Conservation (phyloP, 2,329 filamentous ascomycete genomes). For the Phaeosphaeria sp. region DNA sequence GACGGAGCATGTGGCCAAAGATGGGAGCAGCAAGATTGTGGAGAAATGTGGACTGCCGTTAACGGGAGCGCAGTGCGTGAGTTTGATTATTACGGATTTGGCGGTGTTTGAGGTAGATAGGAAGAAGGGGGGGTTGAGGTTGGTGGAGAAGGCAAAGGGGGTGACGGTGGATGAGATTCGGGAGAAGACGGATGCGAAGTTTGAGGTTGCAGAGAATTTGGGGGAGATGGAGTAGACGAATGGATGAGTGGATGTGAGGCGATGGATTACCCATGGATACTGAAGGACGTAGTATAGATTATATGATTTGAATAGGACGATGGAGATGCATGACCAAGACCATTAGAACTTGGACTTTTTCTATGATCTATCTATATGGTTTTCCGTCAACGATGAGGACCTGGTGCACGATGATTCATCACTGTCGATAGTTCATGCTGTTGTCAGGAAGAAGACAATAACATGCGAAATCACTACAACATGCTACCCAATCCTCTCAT, state of each 20-base stretch:
- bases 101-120: conserved; percentile 69
- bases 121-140: conserved; percentile 69
- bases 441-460: too few species aligned
- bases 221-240: conserved; percentile 69
- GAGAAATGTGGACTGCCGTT: conserved; percentile 61
- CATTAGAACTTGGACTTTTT: too few species aligned
- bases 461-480: too few species aligned
- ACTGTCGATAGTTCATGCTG: too few species aligned
- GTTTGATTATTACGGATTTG: conserved; percentile 49
- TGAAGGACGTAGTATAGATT: too few species aligned
- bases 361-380: too few species aligned
- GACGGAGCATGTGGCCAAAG: conserved; percentile 94
- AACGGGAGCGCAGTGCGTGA: conserved; percentile 46
- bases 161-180: conserved; percentile 87
- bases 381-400: too few species aligned
- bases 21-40: conserved; percentile 88
- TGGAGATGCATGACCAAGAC: too few species aligned
- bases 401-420: too few species aligned
- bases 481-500: too few species aligned
- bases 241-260: neutral
- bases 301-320: too few species aligned
- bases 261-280: neutral
- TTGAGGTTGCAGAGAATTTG: conserved; percentile 76
- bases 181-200: conserved; percentile 85
- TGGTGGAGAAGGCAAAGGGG: conserved; percentile 83